Conservation (phyloP, 2,329 filamentous ascomycete species). For the Xylaria hypoxylon region DNA sequence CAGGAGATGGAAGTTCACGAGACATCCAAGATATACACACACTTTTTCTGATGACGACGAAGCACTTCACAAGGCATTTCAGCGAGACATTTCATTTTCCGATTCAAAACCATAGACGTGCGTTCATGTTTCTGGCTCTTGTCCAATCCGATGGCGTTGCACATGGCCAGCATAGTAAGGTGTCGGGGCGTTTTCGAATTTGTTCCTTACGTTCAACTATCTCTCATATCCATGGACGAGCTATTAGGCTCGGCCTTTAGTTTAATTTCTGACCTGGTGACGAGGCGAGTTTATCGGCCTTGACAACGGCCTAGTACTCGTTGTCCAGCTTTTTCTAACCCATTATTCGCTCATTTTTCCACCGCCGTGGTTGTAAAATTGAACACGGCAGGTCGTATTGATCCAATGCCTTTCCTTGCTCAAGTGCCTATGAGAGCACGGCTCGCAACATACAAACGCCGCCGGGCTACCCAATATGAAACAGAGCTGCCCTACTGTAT, state of each 20-base stretch:
- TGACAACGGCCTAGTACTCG: constrained; percentile 7
- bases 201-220: constrained; percentile 47
- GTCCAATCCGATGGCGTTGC: constrained; percentile 63
- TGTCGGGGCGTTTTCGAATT: constrained; percentile 65
- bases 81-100: constrained; percentile 43
- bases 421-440: constrained; percentile 6
- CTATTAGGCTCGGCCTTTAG: constrained; percentile 35
- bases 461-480: constrained; percentile 17
- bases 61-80: constrained; percentile 48
- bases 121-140: constrained; percentile 64
- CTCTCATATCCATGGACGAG: constrained; percentile 40
- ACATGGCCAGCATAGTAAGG: constrained; percentile 68
- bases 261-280: constrained; percentile 44
- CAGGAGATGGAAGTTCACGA: constrained; percentile 99
- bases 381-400: constrained; percentile 14
- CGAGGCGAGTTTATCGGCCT: constrained; percentile 27
- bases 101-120: constrained; percentile 49
- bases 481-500: constrained; percentile 19
- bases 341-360: constrained; percentile 10
- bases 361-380: constrained; percentile 1
- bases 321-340: constrained; percentile 15
- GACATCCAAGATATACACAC: constrained; percentile 98
- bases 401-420: constrained; percentile 17
- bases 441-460: constrained; percentile 8
- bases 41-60: constrained; percentile 88